phyloP scores from a whole-genome alignment of 1,284 basidiomycete genomes.

The Ustilago bromivora region DNA sequence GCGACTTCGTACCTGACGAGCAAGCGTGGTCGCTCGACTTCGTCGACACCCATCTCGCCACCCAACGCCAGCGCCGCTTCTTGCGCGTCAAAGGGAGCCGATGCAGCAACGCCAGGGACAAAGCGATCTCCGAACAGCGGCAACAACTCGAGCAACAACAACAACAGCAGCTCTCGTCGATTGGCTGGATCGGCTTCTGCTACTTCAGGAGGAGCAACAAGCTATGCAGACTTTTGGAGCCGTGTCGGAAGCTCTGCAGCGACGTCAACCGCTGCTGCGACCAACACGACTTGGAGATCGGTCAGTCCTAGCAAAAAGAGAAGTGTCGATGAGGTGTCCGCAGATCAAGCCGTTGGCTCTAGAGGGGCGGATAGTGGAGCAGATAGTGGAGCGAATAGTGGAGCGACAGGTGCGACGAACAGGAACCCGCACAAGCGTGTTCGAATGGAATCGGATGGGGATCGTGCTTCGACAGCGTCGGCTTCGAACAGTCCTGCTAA shows the following conservation, averaged over 20 bases:
- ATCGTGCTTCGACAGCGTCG: slow-evolving; percentile 8
- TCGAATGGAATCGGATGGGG: slow-evolving; percentile 31
- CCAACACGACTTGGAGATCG: slow-evolving; percentile 16
- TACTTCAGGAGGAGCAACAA: slow-evolving; percentile 36
- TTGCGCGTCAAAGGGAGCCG: slow-evolving; percentile 21
- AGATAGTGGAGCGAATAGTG: not conserved
- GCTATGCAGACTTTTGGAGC: slow-evolving; percentile 61
- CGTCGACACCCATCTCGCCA: slow-evolving; percentile 45
- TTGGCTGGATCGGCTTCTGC: slow-evolving; percentile 7
- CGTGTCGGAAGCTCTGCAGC: slow-evolving; percentile 43
- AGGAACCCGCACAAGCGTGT: slow-evolving; percentile 44
- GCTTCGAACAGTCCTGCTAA: slow-evolving; percentile 33
- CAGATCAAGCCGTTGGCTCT: not conserved
- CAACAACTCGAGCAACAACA: slow-evolving; percentile 1
- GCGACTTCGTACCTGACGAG: slow-evolving; percentile 35
- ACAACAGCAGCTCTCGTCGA: slow-evolving; percentile 7
- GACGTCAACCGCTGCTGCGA: not conserved
- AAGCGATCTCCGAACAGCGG: slow-evolving; percentile 23
- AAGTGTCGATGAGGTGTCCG: slow-evolving; percentile 27
- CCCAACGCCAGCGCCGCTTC: slow-evolving; percentile 32
- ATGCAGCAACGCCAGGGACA: not conserved
- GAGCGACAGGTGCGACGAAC: not conserved
- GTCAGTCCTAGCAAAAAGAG: slow-evolving; percentile 47
- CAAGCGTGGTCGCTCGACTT: slow-evolving; percentile 40
- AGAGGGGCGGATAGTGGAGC: not conserved